Evolutionary conservation across 2,329 filamentous ascomycete species (phyloP).

Genomic region (Trichoderma sp.): DNA sequence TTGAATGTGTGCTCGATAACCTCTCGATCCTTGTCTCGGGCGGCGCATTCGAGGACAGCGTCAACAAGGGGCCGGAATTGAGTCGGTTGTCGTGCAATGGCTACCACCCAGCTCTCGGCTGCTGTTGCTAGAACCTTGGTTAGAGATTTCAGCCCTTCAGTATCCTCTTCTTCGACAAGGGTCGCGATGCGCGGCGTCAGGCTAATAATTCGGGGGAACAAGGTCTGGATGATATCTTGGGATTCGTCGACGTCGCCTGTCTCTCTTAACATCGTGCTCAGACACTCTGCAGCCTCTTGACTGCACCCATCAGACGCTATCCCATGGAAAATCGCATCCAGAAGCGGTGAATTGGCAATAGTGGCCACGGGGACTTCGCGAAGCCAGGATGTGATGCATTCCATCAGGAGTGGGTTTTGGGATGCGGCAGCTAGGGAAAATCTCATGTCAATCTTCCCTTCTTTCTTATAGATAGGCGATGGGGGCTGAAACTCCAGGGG

Average conservation of each 20-base stretch:
- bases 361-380: slow-evolving; percentile 83
- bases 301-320: slow-evolving; percentile 74
- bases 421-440: slow-evolving; percentile 62
- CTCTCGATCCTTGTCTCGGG: slow-evolving; percentile 82
- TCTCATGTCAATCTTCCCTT: neutral
- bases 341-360: slow-evolving; percentile 80
- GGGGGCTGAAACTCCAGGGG: neutral
- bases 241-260: slow-evolving; percentile 93
- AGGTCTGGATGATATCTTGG: slow-evolving; percentile 72
- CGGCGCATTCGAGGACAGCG: slow-evolving; percentile 85
- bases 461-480: neutral
- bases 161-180: slow-evolving; percentile 76
- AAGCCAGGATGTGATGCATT: slow-evolving; percentile 96
- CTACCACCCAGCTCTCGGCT: slow-evolving; percentile 89
- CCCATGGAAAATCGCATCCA: slow-evolving; percentile 77
- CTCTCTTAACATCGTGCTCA: slow-evolving; percentile 88
- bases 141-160: slow-evolving; percentile 80
- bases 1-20: slow-evolving; percentile 91
- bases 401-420: slow-evolving; percentile 84
- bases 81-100: slow-evolving; percentile 78
- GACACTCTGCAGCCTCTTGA: slow-evolving; percentile 84
- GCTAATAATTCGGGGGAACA: slow-evolving; percentile 78
- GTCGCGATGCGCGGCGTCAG: slow-evolving; percentile 74
- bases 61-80: slow-evolving; percentile 86
- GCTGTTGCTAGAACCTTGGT: slow-evolving; percentile 91